A percentile compares a stretch with the other conserved stretches of the same genome.
phyloP scores from a whole-genome alignment of 2,329 filamentous ascomycete species.

The Botrytis hyacinthi region DNA sequence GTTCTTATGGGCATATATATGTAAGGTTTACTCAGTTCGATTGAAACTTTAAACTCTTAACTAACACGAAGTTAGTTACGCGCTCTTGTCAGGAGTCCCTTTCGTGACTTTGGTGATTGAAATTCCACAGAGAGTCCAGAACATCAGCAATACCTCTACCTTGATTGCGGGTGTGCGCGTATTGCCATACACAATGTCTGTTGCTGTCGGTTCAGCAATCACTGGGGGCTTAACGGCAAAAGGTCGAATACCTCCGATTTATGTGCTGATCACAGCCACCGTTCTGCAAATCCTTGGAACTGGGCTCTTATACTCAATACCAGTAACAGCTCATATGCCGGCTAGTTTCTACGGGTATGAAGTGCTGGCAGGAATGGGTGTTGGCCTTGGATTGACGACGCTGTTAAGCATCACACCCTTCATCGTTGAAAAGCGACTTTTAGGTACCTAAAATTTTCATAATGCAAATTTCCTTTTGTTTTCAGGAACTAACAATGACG shows the following conservation, averaged over 20 bases:
- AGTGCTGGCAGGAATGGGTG: constrained; percentile 55
- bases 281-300: constrained; percentile 23
- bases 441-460: background rate
- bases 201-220: background rate
- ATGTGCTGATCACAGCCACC: background rate
- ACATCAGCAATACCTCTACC: constrained; percentile 22
- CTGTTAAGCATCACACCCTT: constrained; percentile 54
- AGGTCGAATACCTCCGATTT: background rate
- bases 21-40: background rate
- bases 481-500: background rate
- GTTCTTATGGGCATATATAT: background rate
- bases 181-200: background rate
- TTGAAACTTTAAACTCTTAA: background rate
- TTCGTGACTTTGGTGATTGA: constrained; percentile 24
- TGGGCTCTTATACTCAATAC: constrained; percentile 17
- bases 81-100: constrained; percentile 25
- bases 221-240: background rate
- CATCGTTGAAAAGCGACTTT: constrained; percentile 31
- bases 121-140: constrained; percentile 25
- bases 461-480: background rate
- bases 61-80: constrained; percentile 9
- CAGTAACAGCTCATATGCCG: constrained; percentile 14
- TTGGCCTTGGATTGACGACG: constrained; percentile 50
- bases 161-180: constrained; percentile 11
- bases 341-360: constrained; percentile 49